Evolutionary conservation across 306 rosid species (phyloP).

Genomic region (Cajanus cajan): DNA sequence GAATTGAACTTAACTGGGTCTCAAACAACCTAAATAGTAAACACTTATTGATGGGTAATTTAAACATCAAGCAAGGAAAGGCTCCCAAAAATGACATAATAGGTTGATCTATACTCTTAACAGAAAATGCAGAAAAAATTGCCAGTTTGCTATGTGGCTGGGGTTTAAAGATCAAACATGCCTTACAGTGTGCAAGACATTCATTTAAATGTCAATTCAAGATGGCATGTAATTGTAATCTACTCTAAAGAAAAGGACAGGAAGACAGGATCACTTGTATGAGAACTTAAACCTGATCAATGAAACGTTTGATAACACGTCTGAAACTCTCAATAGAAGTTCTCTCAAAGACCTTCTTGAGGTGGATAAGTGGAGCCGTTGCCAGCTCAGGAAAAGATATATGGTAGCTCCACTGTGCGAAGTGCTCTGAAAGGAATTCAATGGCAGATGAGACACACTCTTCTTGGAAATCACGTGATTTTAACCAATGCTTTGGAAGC

Average conservation of each 20-base stretch:
- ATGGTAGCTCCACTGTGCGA: constrained; percentile 81
- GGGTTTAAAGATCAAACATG: neutral
- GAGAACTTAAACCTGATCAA: constrained; percentile 72
- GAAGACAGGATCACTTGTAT: neutral
- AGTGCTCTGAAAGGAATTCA: constrained; percentile 79
- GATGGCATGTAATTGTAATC: neutral
- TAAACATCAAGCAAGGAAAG: neutral
- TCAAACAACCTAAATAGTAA: too few species aligned
- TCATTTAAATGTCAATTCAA: constrained; percentile 13
- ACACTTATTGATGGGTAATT: neutral
- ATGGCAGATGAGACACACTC: constrained; percentile 73
- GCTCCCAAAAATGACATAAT: neutral
- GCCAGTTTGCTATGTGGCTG: neutral
- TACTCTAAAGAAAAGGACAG: neutral
- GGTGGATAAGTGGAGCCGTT: constrained; percentile 64
- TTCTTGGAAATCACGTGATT: constrained; percentile 72
- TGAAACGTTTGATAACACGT: constrained; percentile 72
- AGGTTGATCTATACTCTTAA: neutral
- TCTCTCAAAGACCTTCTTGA: constrained; percentile 66
- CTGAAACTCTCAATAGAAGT: constrained; percentile 67
- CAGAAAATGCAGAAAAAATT: neutral
- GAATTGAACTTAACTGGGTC: too few species aligned
- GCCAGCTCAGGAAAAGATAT: constrained; percentile 92
- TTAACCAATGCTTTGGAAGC: constrained; percentile 89
- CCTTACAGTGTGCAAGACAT: neutral